These are phyloP conservation scores for Asterochloris erici DNA, from an alignment of 139 green algal genomes.

Conservation along the genomic window DNA sequence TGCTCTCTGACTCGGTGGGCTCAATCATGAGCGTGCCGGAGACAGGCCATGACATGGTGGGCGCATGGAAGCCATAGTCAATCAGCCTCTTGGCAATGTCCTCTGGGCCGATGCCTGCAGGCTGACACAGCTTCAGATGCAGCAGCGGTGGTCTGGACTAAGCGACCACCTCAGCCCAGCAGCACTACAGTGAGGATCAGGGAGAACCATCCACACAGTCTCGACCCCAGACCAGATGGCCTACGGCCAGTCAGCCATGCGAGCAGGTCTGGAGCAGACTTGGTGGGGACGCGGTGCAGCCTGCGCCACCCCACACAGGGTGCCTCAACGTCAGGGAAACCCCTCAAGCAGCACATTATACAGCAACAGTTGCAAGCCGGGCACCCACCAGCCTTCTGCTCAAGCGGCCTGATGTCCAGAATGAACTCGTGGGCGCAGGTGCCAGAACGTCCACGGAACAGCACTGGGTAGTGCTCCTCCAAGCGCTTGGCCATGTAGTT, in stretches of 20 bases:
- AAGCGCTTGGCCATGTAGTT: constrained; percentile 99
- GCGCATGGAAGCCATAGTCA: constrained; percentile 98
- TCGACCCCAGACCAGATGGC: too few relatives aligned
- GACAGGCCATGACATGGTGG: constrained; percentile 99
- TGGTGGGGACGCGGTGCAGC: too few relatives aligned
- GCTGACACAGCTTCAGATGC: not conserved
- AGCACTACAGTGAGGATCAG: too few relatives aligned
- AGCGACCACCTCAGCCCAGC: too few relatives aligned
- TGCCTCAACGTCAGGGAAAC: too few relatives aligned
- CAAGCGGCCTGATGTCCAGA: constrained; percentile 74
- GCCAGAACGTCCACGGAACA: constrained; percentile 85
- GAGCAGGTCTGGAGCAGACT: too few relatives aligned
- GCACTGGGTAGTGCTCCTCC: constrained; percentile 74
- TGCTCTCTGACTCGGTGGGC: constrained; percentile 93
- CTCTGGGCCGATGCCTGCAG: constrained; percentile 79
- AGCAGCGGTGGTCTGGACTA: not conserved
- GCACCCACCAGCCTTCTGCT: constrained; percentile 5
- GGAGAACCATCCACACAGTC: too few relatives aligned
- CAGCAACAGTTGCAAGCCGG: too few relatives aligned
- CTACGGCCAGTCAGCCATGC: too few relatives aligned
- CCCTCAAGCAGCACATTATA: too few relatives aligned
- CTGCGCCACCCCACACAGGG: too few relatives aligned
- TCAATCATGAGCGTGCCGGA: constrained; percentile 98
- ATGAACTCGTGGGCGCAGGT: constrained; percentile 99
- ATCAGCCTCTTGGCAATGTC: constrained; percentile 99